Conservation (phyloP, 192 early-diverging fungal genomes). For the Coemansia sp. region DNA sequence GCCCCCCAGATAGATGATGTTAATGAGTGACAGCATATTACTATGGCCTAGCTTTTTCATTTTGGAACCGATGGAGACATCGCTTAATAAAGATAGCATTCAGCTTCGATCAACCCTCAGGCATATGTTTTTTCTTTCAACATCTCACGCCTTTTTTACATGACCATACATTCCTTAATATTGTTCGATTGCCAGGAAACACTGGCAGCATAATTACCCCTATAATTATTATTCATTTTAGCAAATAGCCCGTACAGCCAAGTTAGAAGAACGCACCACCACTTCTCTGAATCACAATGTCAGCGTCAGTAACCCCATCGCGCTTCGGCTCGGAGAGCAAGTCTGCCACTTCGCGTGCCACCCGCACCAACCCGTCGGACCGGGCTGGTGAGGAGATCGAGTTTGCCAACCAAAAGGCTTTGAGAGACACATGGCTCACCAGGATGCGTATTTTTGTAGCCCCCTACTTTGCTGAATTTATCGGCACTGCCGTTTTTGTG, state of each 20-base stretch:
- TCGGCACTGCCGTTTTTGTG: slow-evolving; percentile 51
- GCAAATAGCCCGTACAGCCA: not conserved
- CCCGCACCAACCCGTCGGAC: slow-evolving; percentile 18
- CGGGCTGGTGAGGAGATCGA: slow-evolving; percentile 52
- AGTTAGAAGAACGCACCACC: not conserved
- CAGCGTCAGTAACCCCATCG: slow-evolving; percentile 10
- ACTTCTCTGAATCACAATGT: slow-evolving; percentile 8
- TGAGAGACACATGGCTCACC: slow-evolving; percentile 40
- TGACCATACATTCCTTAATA: not conserved
- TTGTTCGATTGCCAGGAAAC: not conserved
- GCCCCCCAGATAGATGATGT: no score
- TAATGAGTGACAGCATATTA: not conserved
- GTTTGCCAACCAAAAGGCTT: slow-evolving; percentile 37
- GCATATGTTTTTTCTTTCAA: not conserved
- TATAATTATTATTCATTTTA: not conserved
- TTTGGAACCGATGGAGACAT: not conserved
- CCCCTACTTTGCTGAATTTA: slow-evolving; percentile 56
- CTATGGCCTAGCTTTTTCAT: not conserved
- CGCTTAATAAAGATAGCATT: not conserved
- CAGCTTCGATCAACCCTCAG: not conserved
- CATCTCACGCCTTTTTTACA: not conserved
- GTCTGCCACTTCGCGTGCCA: slow-evolving; percentile 10
- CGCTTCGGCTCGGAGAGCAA: slow-evolving; percentile 18
- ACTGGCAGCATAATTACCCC: not conserved
- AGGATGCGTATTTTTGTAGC: slow-evolving; percentile 49